Evolutionary conservation across 1,139 yeast genomes (phyloP).

Genomic region (Pichia sp.): DNA sequence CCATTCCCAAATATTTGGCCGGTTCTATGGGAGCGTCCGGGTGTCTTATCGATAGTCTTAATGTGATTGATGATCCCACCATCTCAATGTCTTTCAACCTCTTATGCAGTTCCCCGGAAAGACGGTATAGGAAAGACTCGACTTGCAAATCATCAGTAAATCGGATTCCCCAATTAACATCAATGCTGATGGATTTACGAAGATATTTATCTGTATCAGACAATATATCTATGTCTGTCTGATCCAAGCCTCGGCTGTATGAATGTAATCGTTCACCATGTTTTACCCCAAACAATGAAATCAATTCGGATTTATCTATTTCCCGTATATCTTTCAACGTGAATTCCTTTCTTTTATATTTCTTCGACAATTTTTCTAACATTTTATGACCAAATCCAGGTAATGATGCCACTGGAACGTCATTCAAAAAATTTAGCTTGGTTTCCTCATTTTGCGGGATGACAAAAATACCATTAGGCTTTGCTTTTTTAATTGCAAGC

Average conservation of each 20-base stretch:
- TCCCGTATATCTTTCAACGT: conserved; percentile 32
- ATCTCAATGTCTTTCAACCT: conserved; percentile 42
- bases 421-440: conserved; percentile 29
- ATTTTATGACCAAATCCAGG: conserved; percentile 81
- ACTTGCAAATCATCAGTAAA: conserved; percentile 54
- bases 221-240: conserved; percentile 43
- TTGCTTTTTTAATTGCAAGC: conserved; percentile 65
- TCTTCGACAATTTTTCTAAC: conserved; percentile 31
- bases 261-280: conserved; percentile 58
- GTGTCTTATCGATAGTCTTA: conserved; percentile 60
- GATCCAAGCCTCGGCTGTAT: conserved; percentile 62
- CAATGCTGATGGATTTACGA: conserved; percentile 77
- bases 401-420: conserved; percentile 44
- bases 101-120: conserved; percentile 51
- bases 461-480: conserved; percentile 60
- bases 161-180: conserved; percentile 86
- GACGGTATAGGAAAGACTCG: conserved; percentile 49
- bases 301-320: conserved; percentile 32
- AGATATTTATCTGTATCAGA: conserved; percentile 36
- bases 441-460: conserved; percentile 23
- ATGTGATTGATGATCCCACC: conserved; percentile 49
- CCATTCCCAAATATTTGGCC: conserved; percentile 78
- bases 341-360: conserved; percentile 11
- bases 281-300: conserved; percentile 51
- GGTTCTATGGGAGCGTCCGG: conserved; percentile 64